Conservation (phyloP, 2,329 filamentous ascomycete genomes). For the Pyrenophora tritici-repentis region DNA sequence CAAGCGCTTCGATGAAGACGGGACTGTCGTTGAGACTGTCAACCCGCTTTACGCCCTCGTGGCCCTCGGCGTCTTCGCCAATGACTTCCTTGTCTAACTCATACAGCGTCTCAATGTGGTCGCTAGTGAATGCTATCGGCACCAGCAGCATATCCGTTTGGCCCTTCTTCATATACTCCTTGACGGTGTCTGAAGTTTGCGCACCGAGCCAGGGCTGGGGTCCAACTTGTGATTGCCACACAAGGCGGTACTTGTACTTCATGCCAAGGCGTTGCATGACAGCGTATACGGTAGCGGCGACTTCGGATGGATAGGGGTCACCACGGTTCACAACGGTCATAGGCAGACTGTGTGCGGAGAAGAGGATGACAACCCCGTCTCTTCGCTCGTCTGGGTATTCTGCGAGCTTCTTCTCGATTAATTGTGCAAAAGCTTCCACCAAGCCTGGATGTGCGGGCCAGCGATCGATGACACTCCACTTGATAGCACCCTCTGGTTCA, state of each 20-base stretch:
- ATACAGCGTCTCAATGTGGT: constrained; percentile 96
- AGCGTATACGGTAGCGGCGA: constrained; percentile 92
- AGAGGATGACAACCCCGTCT: constrained; percentile 82
- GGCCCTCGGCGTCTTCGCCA: constrained; percentile 68
- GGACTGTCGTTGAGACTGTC: constrained; percentile 91
- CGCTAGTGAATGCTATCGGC: constrained; percentile 97
- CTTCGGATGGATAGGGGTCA: constrained; percentile 93
- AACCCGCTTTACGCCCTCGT: constrained; percentile 73
- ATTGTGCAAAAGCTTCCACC: constrained; percentile 88
- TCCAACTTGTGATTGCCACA: constrained; percentile 98
- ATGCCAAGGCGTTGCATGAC: constrained; percentile 93
- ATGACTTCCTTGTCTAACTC: constrained; percentile 96
- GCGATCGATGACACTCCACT: constrained; percentile 97
- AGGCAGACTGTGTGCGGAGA: constrained; percentile 92
- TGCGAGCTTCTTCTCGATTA: constrained; percentile 82
- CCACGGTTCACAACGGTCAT: constrained; percentile 98
- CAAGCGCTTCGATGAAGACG: constrained; percentile 87
- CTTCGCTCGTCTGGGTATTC: constrained; percentile 83
- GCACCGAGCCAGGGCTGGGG: constrained; percentile 94
- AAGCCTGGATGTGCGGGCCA: constrained; percentile 93
- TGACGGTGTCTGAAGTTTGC: constrained; percentile 86
- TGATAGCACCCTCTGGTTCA: constrained; percentile 70
- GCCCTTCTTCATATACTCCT: constrained; percentile 86
- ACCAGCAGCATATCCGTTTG: constrained; percentile 90
- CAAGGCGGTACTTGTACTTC: constrained; percentile 87